Percentiles rank a stretch among this genome's conserved stretches.
phyloP scores from a whole-genome alignment of 2,329 filamentous ascomycete genomes.

The Colletotrichum salicis region DNA sequence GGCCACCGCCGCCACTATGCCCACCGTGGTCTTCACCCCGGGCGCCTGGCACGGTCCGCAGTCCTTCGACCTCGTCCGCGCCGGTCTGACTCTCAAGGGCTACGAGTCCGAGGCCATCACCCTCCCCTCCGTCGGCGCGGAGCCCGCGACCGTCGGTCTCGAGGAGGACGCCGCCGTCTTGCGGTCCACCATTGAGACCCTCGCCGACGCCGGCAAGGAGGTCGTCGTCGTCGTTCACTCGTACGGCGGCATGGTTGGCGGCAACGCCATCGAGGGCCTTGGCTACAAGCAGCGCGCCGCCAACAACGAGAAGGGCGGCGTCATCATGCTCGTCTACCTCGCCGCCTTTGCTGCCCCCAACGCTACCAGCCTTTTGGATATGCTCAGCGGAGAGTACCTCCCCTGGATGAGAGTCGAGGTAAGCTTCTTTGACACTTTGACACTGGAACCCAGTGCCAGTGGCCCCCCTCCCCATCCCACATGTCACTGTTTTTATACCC shows the following conservation, averaged over 20 bases:
- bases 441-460: neutral
- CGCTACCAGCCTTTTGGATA: slow-evolving; percentile 39
- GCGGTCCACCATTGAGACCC: slow-evolving; percentile 39
- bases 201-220: slow-evolving; percentile 50
- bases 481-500: slow-evolving; percentile 27
- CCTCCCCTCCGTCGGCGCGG: slow-evolving; percentile 47
- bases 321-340: slow-evolving; percentile 49
- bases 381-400: slow-evolving; percentile 38
- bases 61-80: slow-evolving; percentile 44
- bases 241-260: slow-evolving; percentile 54
- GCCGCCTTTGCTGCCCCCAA: slow-evolving; percentile 45
- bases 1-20: slow-evolving; percentile 20
- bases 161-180: slow-evolving; percentile 46
- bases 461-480: neutral
- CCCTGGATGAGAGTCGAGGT: slow-evolving; percentile 43
- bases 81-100: slow-evolving; percentile 44
- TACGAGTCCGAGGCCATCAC: slow-evolving; percentile 45
- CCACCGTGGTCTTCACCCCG: slow-evolving; percentile 49
- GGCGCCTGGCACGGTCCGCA: slow-evolving; percentile 51
- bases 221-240: slow-evolving; percentile 56
- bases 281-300: slow-evolving; percentile 45
- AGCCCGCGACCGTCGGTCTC: slow-evolving; percentile 40
- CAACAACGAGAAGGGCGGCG: slow-evolving; percentile 48
- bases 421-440: slow-evolving; percentile 1
- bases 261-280: slow-evolving; percentile 49